A percentile compares a stretch with the other conserved stretches of the same genome.
phyloP scores from a whole-genome alignment of 306 rosid genomes.

The Lablab purpureus region DNA sequence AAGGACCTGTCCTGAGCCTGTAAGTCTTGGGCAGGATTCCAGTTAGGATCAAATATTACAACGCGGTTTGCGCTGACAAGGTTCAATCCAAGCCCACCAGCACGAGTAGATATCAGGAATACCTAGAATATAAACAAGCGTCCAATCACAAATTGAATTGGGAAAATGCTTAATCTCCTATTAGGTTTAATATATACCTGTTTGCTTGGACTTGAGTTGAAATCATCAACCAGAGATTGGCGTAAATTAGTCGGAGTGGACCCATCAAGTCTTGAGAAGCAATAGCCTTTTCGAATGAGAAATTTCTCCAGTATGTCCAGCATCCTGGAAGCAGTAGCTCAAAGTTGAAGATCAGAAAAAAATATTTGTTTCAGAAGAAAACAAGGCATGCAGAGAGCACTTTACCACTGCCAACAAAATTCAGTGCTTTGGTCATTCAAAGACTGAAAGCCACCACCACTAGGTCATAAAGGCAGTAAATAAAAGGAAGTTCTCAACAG shows the following conservation, averaged over 20 bases:
- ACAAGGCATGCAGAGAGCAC: conserved; percentile 10
- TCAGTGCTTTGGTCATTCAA: conserved; percentile 9
- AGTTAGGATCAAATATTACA: conserved; percentile 94
- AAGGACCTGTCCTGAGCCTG: conserved; percentile 98
- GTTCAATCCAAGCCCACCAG: conserved; percentile 97
- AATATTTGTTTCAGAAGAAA: background rate
- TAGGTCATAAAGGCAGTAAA: conserved; percentile 23
- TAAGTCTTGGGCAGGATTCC: conserved; percentile 98
- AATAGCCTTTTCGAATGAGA: conserved; percentile 85
- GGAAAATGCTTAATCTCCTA: conserved; percentile 30
- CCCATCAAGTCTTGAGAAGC: conserved; percentile 95
- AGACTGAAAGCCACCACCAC: conserved; percentile 24
- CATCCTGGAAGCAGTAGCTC: conserved; percentile 70
- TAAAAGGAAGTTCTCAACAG: background rate
- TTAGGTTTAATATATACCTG: conserved; percentile 58
- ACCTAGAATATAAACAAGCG: conserved; percentile 63
- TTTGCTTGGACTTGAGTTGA: conserved; percentile 95
- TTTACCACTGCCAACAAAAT: conserved; percentile 27
- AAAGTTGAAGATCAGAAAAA: conserved; percentile 45
- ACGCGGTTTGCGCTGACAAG: conserved; percentile 98
- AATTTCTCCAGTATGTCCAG: conserved; percentile 92
- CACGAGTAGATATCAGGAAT: conserved; percentile 93
- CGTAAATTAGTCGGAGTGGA: conserved; percentile 88
- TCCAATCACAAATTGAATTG: conserved; percentile 28
- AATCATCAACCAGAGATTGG: conserved; percentile 86